Percentiles rank a stretch among this genome's conserved stretches.
Conservation (phyloP, 805 yeast genomes). For the Groenewaldozyma tartarivorans region DNA sequence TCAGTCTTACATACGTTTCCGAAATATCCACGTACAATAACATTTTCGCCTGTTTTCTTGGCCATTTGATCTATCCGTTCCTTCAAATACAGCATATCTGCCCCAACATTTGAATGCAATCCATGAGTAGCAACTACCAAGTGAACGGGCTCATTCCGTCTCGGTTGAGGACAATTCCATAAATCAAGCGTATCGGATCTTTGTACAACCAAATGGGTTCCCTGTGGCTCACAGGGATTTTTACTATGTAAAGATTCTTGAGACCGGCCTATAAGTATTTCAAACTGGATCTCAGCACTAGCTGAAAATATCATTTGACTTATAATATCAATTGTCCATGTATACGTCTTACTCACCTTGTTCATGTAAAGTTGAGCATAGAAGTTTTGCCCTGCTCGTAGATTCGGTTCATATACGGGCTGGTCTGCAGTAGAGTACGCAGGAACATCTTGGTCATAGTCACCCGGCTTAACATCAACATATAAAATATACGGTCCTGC, state of each 20-base stretch:
- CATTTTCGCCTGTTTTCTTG: slow-evolving; percentile 41
- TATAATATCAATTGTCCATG: slow-evolving; percentile 73
- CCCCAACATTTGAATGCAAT: slow-evolving; percentile 77
- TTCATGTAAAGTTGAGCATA: slow-evolving; percentile 45
- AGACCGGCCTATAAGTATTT: slow-evolving; percentile 40
- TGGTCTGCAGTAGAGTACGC: slow-evolving; percentile 29
- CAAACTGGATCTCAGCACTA: slow-evolving; percentile 59
- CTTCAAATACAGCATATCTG: slow-evolving; percentile 82
- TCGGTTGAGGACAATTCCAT: slow-evolving; percentile 63
- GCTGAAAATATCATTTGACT: slow-evolving; percentile 72
- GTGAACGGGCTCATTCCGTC: slow-evolving; percentile 54
- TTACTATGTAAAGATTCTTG: slow-evolving; percentile 15
- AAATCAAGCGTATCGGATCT: slow-evolving; percentile 52
- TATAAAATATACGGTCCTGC: slow-evolving; percentile 86
- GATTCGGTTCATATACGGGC: slow-evolving; percentile 37
- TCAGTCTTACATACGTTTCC: slow-evolving; percentile 86
- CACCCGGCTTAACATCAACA: slow-evolving; percentile 65
- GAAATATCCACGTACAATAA: slow-evolving; percentile 72
- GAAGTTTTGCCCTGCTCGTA: slow-evolving; percentile 67
- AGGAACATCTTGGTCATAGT: slow-evolving; percentile 44
- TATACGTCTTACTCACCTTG: slow-evolving; percentile 32
- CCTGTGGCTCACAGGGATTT: background rate
- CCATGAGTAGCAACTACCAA: slow-evolving; percentile 87
- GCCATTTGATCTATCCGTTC: slow-evolving; percentile 60
- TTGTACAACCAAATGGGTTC: slow-evolving; percentile 18